Conservation (phyloP, 176 grass and related monocot genomes). For the Avena sativa region DNA sequence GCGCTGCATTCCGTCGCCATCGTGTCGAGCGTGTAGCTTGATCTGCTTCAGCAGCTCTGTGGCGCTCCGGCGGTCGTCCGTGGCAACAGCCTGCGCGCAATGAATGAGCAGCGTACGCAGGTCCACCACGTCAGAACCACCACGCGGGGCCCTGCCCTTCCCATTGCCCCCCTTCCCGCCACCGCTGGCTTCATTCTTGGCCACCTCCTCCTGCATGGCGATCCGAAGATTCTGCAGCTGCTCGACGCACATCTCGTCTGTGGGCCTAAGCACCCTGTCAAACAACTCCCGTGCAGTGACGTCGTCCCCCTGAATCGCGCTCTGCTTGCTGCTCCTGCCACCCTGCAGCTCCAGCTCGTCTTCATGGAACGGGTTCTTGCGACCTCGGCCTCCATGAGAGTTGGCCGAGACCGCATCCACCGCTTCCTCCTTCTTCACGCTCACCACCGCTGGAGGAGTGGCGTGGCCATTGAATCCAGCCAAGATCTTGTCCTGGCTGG, state of each 20-base stretch:
- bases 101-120: constrained; percentile 85
- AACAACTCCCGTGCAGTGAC: constrained; percentile 60
- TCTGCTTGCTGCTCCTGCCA: constrained; percentile 80
- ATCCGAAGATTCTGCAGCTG: constrained; percentile 57
- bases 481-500: constrained; percentile 27
- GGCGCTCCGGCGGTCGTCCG: constrained; percentile 66
- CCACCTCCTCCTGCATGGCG: constrained; percentile 52
- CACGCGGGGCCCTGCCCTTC: constrained; percentile 42
- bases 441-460: background rate
- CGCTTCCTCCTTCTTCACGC: constrained; percentile 50
- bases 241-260: constrained; percentile 35
- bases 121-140: constrained; percentile 65
- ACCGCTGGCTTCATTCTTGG: constrained; percentile 30
- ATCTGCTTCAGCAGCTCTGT: constrained; percentile 83
- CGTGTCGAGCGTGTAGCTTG: constrained; percentile 51
- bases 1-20: constrained; percentile 71
- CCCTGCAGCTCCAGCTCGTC: constrained; percentile 54
- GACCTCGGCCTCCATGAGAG: constrained; percentile 34
- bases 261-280: constrained; percentile 40
- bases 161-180: constrained; percentile 11
- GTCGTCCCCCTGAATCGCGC: constrained; percentile 43
- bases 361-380: constrained; percentile 58
- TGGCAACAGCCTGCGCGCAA: constrained; percentile 77
- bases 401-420: background rate
- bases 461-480: constrained; percentile 30